Percentiles rank a stretch among this genome's conserved stretches.
Evolutionary conservation across 768 basidiomycete species (phyloP).

Genomic region (Mycena epipterygia): DNA sequence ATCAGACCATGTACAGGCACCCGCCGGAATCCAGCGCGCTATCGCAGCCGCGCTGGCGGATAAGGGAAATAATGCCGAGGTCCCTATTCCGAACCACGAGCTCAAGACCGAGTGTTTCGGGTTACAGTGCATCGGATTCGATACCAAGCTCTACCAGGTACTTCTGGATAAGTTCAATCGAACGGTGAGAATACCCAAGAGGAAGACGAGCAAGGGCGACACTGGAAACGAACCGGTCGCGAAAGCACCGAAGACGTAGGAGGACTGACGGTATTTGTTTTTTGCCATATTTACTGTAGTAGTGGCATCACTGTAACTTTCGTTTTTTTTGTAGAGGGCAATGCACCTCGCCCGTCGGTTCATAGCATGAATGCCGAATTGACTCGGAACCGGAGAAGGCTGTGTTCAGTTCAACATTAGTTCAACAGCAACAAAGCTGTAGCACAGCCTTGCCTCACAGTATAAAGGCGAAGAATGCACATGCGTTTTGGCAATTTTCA

Average conservation of each 20-base stretch:
- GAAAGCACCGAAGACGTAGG: background rate
- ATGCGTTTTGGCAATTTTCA: too few species aligned
- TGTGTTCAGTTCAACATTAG: too few species aligned
- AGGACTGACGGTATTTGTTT: background rate
- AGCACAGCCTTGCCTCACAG: too few species aligned
- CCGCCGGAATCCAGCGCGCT: background rate
- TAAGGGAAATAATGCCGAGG: background rate
- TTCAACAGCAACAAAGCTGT: too few species aligned
- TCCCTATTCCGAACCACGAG: background rate
- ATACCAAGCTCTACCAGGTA: background rate
- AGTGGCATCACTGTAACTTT: too few species aligned
- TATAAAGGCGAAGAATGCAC: too few species aligned
- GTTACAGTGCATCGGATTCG: conserved; percentile 1
- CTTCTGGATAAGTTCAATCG: background rate
- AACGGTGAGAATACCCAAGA: background rate
- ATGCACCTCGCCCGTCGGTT: too few species aligned
- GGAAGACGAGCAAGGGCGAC: background rate
- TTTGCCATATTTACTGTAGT: too few species aligned
- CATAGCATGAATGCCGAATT: too few species aligned
- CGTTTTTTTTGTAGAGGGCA: too few species aligned
- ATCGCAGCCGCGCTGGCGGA: background rate
- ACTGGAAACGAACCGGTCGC: background rate
- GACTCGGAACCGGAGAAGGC: too few species aligned
- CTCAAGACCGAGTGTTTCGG: conserved; percentile 12
- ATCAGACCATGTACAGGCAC: background rate